Evolutionary conservation across 352 stramenopile genomes (phyloP).

Genomic region (Globisporangium viniferum): DNA sequence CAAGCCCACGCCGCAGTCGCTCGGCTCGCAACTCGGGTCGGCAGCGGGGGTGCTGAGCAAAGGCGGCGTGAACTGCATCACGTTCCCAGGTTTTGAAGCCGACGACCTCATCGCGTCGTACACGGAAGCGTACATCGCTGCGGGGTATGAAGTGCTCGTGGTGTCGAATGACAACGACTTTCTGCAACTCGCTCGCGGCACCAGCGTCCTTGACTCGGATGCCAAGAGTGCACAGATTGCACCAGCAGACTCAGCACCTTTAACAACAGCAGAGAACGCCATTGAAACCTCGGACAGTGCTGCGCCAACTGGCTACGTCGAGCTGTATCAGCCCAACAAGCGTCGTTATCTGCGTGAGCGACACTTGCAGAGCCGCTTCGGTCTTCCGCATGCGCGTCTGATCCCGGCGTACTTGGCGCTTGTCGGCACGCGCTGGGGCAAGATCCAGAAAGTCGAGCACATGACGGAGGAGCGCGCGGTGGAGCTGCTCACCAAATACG

Average conservation of each 20-base stretch:
- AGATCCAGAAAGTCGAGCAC: slow-evolving; percentile 51
- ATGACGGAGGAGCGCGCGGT: slow-evolving; percentile 57
- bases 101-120: slow-evolving; percentile 74
- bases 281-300: background rate
- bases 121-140: slow-evolving; percentile 30
- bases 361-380: slow-evolving; percentile 58
- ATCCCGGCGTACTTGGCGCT: slow-evolving; percentile 65
- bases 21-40: slow-evolving; percentile 42
- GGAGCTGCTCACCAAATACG: slow-evolving; percentile 61
- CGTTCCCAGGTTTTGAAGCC: slow-evolving; percentile 46
- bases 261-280: background rate
- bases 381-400: slow-evolving; percentile 35
- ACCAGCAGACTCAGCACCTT: background rate
- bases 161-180: slow-evolving; percentile 77
- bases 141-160: slow-evolving; percentile 55
- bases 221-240: background rate
- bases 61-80: slow-evolving; percentile 47
- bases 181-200: slow-evolving; percentile 47
- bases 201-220: slow-evolving; percentile 5
- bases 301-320: slow-evolving; percentile 24
- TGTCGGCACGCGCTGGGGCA: slow-evolving; percentile 67
- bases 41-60: slow-evolving; percentile 27
- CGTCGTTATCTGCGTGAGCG: slow-evolving; percentile 63
- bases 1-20: slow-evolving; percentile 31
- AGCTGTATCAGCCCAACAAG: slow-evolving; percentile 76